phyloP scores from a whole-genome alignment of 2,329 filamentous ascomycete genomes.

The Fusarium ramigenum region DNA sequence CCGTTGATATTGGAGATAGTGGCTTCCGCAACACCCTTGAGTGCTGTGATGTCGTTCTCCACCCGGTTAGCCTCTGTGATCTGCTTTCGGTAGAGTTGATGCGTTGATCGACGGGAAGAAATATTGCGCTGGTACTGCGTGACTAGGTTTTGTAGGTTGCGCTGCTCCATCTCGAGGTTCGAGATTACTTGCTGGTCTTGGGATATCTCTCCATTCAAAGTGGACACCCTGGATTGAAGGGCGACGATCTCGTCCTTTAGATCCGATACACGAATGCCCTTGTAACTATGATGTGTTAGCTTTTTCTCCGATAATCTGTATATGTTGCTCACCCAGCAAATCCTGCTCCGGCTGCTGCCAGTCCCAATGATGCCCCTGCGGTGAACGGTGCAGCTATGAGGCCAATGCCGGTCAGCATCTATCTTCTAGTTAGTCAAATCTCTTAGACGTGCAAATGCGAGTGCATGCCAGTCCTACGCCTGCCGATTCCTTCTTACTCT shows the following conservation, averaged over 20 bases:
- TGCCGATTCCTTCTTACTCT: background rate
- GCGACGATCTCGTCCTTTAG: background rate
- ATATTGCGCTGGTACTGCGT: background rate
- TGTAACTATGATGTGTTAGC: background rate
- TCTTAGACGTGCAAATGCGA: background rate
- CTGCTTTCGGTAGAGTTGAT: background rate
- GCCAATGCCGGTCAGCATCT: background rate
- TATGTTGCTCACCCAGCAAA: background rate
- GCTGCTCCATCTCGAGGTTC: background rate
- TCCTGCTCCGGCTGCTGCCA: background rate
- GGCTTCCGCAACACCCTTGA: background rate
- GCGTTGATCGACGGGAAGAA: background rate
- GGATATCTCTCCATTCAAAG: background rate
- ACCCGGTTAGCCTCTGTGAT: background rate
- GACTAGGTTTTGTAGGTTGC: background rate
- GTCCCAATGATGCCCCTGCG: background rate
- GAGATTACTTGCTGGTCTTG: background rate
- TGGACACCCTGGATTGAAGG: background rate
- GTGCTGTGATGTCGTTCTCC: background rate
- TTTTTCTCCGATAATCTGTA: fast-evolving
- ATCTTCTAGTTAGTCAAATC: background rate
- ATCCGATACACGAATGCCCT: background rate
- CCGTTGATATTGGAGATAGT: background rate
- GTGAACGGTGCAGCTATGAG: background rate
- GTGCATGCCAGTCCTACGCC: background rate